A percentile compares a stretch with the other conserved stretches of the same genome.
Evolutionary conservation across 805 yeast genomes (phyloP).

Genomic region (Nakazawaea populi): DNA sequence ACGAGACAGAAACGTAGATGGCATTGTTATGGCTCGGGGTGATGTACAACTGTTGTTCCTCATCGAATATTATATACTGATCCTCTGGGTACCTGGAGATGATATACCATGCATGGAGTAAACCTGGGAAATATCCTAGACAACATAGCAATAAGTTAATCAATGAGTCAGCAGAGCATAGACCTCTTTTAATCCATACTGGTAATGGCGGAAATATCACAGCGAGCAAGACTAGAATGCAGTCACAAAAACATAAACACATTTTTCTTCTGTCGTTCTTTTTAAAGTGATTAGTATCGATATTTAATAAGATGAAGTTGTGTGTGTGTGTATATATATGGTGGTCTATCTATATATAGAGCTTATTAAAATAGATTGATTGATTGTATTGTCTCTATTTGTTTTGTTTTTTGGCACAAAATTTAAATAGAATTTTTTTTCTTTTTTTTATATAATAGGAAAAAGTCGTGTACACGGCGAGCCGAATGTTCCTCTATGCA

Average conservation of each 20-base stretch:
- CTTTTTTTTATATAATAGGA: not conserved
- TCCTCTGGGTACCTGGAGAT: slow-evolving; percentile 46
- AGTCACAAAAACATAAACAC: slow-evolving; percentile 42
- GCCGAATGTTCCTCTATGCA: not conserved
- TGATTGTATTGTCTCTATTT: too few species aligned
- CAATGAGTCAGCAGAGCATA: slow-evolving; percentile 62
- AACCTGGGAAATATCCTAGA: slow-evolving; percentile 65
- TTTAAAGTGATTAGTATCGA: not conserved
- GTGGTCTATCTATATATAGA: too few species aligned
- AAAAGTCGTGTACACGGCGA: not conserved
- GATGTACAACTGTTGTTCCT: slow-evolving; percentile 11
- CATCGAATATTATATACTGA: slow-evolving; percentile 8
- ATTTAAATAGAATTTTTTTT: not conserved
- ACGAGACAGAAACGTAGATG: slow-evolving; percentile 7
- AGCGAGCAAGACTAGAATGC: slow-evolving; percentile 62
- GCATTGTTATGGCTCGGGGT: slow-evolving; percentile 3
- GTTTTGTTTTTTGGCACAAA: too few species aligned
- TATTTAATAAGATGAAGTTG: too few species aligned
- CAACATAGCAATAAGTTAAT: slow-evolving; percentile 61
- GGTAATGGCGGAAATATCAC: slow-evolving; percentile 76
- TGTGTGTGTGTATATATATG: too few species aligned
- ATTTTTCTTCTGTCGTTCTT: not conserved
- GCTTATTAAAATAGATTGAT: too few species aligned
- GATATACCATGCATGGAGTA: slow-evolving; percentile 63
- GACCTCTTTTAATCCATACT: slow-evolving; percentile 66